Base-by-base conservation (phyloP, 495 filamentous ascomycete genomes). In the Penicillium desertorum region DNA sequence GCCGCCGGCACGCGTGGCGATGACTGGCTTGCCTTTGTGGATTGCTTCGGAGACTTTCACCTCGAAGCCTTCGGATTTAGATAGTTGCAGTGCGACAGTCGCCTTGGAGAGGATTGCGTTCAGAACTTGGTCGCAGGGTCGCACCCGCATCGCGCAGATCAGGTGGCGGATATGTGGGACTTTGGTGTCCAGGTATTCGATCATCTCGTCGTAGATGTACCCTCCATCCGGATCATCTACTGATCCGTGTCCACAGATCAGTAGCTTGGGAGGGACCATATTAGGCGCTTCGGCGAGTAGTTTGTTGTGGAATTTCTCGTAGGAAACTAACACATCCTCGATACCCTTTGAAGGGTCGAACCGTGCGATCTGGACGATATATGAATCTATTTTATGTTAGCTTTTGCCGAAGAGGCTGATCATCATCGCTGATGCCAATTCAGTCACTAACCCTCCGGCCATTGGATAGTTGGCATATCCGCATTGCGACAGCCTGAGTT, bases 261-360 rank as follows among this genome's bases (percentile, higher is more conserved):
- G 71, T 5, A 95, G 79, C 66, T 94, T 91, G 0, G 90, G 91
- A 1, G 85, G 79, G 16, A 76, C 70, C 11, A 71, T 68, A 22
- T 76, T 56, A 12, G 76, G 67, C 1, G 62, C 58, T 3, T 75
- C 70, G 45, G 76, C 71, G 27, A 77, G 64, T 43, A 90, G 79
- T 4, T 79, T 79, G 32, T 77, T 76, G 46, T 88, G 80, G 67
- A 95, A 87, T 63, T 88, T 86, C 10, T 84, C 84, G 59, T 92
- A 96, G 9, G 88, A 83, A 48, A 88, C 83, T 50, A 95, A 77
- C 3, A 92, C 89, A 47, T 90, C 88, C 1, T 86, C 83, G 45
- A 94, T 92, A 25, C 91, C 91, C 73, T 95, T 95, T 39, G 88
- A 83, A 0, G 91, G 91, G 59, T 96, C 91, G 65, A 96, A 96